phyloP scores from a whole-genome alignment of 2,329 filamentous ascomycete genomes.

The Fusarium sp. region DNA sequence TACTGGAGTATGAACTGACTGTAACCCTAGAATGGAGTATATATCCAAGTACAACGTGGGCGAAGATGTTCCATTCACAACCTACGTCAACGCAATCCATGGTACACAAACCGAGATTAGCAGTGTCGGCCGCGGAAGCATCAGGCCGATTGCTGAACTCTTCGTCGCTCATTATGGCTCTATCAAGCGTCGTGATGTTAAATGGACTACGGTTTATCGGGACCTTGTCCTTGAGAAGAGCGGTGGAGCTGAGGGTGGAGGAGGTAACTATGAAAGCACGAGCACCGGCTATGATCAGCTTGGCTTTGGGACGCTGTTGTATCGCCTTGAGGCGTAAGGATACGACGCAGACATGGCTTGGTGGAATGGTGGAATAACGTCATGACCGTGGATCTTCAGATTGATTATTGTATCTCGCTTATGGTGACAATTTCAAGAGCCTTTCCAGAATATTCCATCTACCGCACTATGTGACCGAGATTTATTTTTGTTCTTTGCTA shows the following conservation, averaged over 20 bases:
- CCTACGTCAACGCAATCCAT: background rate
- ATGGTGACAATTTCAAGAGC: background rate
- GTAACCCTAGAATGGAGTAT: background rate
- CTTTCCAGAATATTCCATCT: background rate
- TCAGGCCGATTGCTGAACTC: background rate
- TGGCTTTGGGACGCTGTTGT: background rate
- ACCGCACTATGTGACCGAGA: background rate
- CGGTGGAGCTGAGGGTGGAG: background rate
- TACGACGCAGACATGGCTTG: accelerated
- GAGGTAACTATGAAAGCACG: background rate
- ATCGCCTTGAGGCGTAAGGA: background rate
- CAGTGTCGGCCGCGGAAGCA: background rate
- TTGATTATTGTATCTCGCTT: background rate
- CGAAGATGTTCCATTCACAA: background rate
- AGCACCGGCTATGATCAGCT: background rate
- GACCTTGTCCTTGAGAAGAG: background rate
- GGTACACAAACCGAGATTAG: background rate
- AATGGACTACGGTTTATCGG: background rate
- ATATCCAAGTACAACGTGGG: background rate
- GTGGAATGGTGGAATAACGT: background rate
- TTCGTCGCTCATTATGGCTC: background rate
- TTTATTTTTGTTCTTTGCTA: background rate
- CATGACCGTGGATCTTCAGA: background rate
- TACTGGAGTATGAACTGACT: background rate
- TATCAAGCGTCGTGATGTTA: background rate